A percentile compares a stretch with the other conserved stretches of the same genome.
Evolutionary conservation across 23 red algal species (phyloP).

Genomic region (Pyropia haitanensis): DNA sequence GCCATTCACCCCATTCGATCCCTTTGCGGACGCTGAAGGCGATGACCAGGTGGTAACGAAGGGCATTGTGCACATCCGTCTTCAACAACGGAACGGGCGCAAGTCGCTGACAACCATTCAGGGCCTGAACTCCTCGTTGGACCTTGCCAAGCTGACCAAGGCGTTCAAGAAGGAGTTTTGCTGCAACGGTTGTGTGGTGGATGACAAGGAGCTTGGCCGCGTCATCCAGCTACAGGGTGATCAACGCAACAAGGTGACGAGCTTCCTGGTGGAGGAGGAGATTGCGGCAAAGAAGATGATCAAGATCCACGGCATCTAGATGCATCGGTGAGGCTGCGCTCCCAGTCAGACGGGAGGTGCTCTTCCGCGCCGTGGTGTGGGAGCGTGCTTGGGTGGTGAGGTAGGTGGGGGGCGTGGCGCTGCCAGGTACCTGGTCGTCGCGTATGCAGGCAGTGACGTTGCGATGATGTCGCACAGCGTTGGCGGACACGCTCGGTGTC

Average conservation of each 20-base stretch:
- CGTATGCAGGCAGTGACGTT: too few species aligned
- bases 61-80: conserved; percentile 91
- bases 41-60: conserved; percentile 90
- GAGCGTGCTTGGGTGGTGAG: too few species aligned
- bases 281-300: conserved; percentile 94
- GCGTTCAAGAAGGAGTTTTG: conserved; percentile 99
- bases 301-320: conserved; percentile 99
- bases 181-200: conserved; percentile 98
- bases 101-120: conserved; percentile 98
- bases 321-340: not conserved
- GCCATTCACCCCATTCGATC: conserved; percentile 67
- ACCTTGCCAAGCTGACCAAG: conserved; percentile 96
- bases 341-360: too few species aligned
- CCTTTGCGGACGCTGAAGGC: conserved; percentile 94
- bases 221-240: conserved; percentile 99
- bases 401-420: too few species aligned
- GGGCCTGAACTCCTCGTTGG: conserved; percentile 85
- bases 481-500: too few species aligned
- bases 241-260: conserved; percentile 93
- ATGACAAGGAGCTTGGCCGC: conserved; percentile 86
- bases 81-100: conserved; percentile 95
- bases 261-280: conserved; percentile 88
- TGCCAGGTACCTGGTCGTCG: too few species aligned
- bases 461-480: too few species aligned
- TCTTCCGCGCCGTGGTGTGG: too few species aligned